These are phyloP conservation scores for Poa annua DNA, from an alignment of 176 grass and related monocot genomes.

Conservation along the genomic window DNA sequence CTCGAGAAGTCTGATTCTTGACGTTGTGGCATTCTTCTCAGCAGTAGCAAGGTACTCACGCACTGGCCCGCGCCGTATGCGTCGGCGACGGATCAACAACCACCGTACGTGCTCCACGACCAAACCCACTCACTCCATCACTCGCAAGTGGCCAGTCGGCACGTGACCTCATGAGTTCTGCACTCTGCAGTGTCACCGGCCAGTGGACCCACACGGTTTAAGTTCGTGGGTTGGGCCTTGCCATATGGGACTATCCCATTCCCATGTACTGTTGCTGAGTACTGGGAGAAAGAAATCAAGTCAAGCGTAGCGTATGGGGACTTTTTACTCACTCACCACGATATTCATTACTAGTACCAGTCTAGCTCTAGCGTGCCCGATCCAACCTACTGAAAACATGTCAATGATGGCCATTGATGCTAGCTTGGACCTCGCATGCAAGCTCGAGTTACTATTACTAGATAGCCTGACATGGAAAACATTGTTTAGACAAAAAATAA, in stretches of 20 bases:
- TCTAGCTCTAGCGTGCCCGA: neutral
- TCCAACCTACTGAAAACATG: neutral
- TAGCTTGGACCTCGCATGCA: too few species aligned
- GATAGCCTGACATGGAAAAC: too few species aligned
- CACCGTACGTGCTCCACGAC: neutral
- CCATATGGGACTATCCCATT: neutral
- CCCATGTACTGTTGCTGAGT: neutral
- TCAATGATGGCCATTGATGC: too few species aligned
- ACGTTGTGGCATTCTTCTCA: too few species aligned
- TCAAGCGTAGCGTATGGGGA: neutral
- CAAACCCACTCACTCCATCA: neutral
- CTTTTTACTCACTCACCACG: neutral
- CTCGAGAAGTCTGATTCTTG: too few species aligned
- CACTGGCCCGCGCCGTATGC: neutral
- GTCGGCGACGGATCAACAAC: neutral
- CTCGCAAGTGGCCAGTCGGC: neutral
- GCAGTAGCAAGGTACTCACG: too few species aligned
- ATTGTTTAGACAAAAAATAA: too few species aligned
- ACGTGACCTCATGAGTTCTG: slow-evolving; percentile 27
- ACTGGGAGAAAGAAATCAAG: neutral
- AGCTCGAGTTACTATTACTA: too few species aligned
- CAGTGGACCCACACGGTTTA: neutral
- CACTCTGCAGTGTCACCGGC: neutral
- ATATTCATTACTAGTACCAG: neutral
- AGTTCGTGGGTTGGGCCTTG: neutral